Conservation (phyloP, 78 protist genomes). For the Dictyostelium citrinum region DNA sequence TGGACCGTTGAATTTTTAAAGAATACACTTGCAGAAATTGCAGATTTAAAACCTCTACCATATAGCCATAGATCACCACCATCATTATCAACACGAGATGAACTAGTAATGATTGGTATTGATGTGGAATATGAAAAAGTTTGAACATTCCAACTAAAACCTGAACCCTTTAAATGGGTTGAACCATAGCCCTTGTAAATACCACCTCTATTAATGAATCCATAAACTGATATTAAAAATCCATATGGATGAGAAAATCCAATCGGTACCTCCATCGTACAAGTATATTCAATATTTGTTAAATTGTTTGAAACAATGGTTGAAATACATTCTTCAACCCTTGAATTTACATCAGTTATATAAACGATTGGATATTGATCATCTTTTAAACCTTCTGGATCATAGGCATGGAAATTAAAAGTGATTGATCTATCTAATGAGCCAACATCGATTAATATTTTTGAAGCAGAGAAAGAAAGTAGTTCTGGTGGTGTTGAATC, state of each 20-base stretch:
- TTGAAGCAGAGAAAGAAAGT: background rate
- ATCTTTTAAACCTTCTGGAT: background rate
- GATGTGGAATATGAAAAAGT: background rate
- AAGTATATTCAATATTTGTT: background rate
- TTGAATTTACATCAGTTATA: background rate
- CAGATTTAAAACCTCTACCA: background rate
- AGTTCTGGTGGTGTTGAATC: background rate
- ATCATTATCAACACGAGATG: background rate
- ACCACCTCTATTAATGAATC: background rate
- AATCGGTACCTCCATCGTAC: background rate
- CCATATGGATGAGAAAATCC: background rate
- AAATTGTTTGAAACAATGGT: background rate
- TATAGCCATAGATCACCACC: background rate
- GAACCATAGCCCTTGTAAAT: background rate
- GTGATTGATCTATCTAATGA: background rate
- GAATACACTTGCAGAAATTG: background rate
- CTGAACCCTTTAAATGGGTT: background rate
- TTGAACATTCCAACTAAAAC: background rate
- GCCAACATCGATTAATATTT: background rate
- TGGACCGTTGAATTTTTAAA: background rate
- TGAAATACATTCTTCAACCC: background rate
- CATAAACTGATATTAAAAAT: background rate
- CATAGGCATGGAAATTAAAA: background rate
- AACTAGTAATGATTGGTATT: background rate
- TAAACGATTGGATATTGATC: background rate